Conservation (phyloP, 768 basidiomycete species). For the Hebeloma cylindrosporum region DNA sequence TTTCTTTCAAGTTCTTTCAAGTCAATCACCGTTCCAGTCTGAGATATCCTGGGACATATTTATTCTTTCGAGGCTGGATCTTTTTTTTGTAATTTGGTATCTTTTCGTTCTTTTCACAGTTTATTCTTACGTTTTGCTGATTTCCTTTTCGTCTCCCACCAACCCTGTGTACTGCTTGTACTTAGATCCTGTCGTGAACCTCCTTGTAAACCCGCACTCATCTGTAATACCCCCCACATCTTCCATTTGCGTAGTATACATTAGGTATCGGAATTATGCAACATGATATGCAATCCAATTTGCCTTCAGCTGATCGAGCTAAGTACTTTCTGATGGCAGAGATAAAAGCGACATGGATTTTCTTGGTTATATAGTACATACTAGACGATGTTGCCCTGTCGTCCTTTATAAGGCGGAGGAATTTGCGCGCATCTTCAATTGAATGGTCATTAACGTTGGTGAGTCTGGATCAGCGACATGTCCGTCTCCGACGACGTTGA, state of each 20-base stretch:
- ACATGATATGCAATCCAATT: conserved; percentile 4
- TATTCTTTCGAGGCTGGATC: background rate
- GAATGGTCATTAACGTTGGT: conserved; percentile 29
- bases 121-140: too few relatives aligned
- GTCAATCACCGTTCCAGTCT: background rate
- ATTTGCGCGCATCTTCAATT: conserved; percentile 48
- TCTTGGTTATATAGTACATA: conserved; percentile 49
- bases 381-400: conserved; percentile 53
- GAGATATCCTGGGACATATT: background rate
- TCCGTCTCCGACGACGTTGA: conserved; percentile 58
- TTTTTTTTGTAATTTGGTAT: background rate
- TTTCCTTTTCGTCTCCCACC: conserved; percentile 1
- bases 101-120: conserved; percentile 1
- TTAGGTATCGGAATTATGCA: conserved; percentile 8
- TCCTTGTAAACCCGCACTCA: background rate
- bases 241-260: background rate
- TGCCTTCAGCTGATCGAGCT: background rate
- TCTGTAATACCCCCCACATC: background rate
- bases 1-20: background rate
- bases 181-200: background rate
- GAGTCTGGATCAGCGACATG: conserved; percentile 41
- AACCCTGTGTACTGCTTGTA: too few relatives aligned
- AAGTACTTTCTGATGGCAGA: conserved; percentile 45
- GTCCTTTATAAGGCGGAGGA: conserved; percentile 46
- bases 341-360: conserved; percentile 54